Evolutionary conservation across 805 yeast genomes (phyloP).

Genomic region (Lipomyces kockii): DNA sequence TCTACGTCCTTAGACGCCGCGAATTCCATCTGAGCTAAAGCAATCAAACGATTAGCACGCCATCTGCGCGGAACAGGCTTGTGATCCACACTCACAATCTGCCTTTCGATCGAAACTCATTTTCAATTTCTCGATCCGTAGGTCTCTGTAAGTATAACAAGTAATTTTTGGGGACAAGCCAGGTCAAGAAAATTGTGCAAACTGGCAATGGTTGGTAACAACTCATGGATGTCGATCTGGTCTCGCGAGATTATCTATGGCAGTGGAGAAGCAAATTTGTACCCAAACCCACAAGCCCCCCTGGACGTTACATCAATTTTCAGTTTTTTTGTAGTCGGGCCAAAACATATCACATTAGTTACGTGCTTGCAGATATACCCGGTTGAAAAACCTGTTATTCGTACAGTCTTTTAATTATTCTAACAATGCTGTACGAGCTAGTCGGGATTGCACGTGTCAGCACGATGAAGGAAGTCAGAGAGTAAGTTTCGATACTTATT

Average conservation of each 20-base stretch:
- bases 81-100: slow-evolving; percentile 22
- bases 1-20: slow-evolving; percentile 62
- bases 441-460: slow-evolving; percentile 87
- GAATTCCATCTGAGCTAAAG: slow-evolving; percentile 53
- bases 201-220: neutral
- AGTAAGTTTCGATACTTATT: slow-evolving; percentile 40
- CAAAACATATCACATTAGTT: neutral
- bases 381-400: neutral
- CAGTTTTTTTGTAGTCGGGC: too few species aligned
- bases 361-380: neutral
- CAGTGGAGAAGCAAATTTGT: too few species aligned
- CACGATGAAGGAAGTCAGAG: slow-evolving; percentile 65
- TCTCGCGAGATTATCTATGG: neutral
- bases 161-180: neutral
- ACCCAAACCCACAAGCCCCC: too few species aligned
- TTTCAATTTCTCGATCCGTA: neutral
- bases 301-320: too few species aligned
- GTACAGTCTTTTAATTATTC: neutral
- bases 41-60: neutral
- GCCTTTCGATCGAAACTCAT: slow-evolving; percentile 31
- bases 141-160: neutral
- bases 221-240: neutral
- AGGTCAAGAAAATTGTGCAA: neutral
- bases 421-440: slow-evolving; percentile 80
- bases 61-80: neutral